phyloP scores from a whole-genome alignment of 2,329 filamentous ascomycete genomes.

The Epichloe coenophiala region DNA sequence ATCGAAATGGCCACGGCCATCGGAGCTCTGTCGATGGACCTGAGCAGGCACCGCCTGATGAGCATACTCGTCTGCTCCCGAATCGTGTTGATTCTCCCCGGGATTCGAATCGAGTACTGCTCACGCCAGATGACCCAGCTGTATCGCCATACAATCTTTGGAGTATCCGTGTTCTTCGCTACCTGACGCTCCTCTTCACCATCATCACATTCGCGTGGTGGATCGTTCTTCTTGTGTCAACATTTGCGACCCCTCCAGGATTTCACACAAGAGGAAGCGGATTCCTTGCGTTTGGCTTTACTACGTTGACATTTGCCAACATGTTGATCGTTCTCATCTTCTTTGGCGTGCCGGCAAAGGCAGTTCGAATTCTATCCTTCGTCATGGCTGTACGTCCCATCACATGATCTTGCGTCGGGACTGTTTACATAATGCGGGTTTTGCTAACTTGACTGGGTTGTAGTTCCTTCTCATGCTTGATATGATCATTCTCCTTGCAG shows the following conservation, averaged over 20 bases:
- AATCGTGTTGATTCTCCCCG: constrained; percentile 43
- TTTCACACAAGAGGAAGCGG: constrained; percentile 81
- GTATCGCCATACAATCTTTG: constrained; percentile 90
- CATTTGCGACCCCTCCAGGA: constrained; percentile 80
- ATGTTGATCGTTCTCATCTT: constrained; percentile 70
- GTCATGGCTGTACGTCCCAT: constrained; percentile 37
- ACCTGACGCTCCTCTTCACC: constrained; percentile 64
- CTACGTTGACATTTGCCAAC: constrained; percentile 63
- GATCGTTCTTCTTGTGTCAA: constrained; percentile 74
- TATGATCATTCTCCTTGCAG: constrained; percentile 65
- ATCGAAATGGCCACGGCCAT: constrained; percentile 7
- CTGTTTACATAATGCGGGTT: background rate
- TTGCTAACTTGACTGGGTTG: background rate
- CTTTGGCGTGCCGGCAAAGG: constrained; percentile 71
- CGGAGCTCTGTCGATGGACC: constrained; percentile 11
- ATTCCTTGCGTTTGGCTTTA: constrained; percentile 79
- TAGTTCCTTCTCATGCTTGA: constrained; percentile 38
- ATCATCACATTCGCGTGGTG: constrained; percentile 79
- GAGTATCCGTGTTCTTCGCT: constrained; percentile 70
- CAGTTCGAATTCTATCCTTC: constrained; percentile 60
- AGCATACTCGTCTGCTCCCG: constrained; percentile 54
- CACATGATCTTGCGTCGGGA: background rate
- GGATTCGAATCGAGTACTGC: constrained; percentile 29
- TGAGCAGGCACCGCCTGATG: constrained; percentile 24
- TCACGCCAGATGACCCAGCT: constrained; percentile 30